Evolutionary conservation across 2,329 filamentous ascomycete species (phyloP), one percentile per base, ranked within the genome.

Genomic region (Diplodia seriata): DNA sequence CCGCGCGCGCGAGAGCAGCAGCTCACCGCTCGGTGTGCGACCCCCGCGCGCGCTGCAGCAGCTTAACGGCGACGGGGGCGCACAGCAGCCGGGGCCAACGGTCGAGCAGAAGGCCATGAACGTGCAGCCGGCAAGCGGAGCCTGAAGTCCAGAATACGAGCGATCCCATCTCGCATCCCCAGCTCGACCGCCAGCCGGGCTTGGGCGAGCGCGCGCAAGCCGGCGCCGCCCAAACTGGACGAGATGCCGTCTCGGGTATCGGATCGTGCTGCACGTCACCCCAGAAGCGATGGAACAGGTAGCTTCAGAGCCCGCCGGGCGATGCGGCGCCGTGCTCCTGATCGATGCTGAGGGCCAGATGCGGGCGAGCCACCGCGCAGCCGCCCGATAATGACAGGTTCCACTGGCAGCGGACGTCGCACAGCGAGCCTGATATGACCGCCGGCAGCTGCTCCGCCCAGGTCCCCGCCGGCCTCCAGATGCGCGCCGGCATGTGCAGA

Each of bases 301-400:
- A 66, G 64, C 53, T 43, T 57, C 53, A 47, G 53, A 57, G 51
- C 29, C 38, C 63, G 36, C 43, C 36, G 36, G 50, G 36, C 63
- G 40, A 66, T 55, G 64, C 53, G 40, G 53, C 40, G 53, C 38
- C 36, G 12, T 23, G 63, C 51, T 66, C 64, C 64, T 66, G 64
- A 66, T 66, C 64, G 64, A 66, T 66, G 54, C 64, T 33, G 64
- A 67, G 65, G 49, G 54, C 65, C 65, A 67, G 65, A 67, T 67
- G 55, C 65, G 65, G 65, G n/a, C 47, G 65, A 50, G 65, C 54
- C 55, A 61, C 50, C 62, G 40, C 20, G 54, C 54, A 61, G 65
- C 65, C 65, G 40, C 55, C 55, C 55, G 51, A 67, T 57, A 51
- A 47, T 67, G 65, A 67, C 65, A 67, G 65, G 65, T 67, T 38